Base-by-base conservation (phyloP, 768 basidiomycete genomes). In the Russula brevipes region DNA sequence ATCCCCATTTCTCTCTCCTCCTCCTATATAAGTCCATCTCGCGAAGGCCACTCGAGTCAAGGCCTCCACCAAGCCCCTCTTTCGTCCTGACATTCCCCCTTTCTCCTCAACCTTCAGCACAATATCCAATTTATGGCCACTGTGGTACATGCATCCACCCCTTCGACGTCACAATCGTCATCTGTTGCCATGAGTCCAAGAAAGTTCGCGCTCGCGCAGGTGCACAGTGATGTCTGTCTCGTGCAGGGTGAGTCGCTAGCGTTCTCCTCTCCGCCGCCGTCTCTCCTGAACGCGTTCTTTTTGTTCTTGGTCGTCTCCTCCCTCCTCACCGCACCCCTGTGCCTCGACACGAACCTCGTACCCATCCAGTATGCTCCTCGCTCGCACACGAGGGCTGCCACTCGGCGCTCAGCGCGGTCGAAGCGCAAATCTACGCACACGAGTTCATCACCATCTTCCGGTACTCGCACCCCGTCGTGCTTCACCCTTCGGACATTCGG, bases 381-480 rank as follows among this genome's bases (percentile, higher is more conserved):
- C 60, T 63, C 17, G 60, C 60, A 14, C 51, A 46, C 44, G 64
- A 61, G 38, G 62, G 68, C 36, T 62, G 70, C 59, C 63, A 60
- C 19, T 73, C 73, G 45, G 71, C 73, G n/a, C 72, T 74, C 55
- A 64, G 67, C 64, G 68, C 64, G 44, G 66, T 73, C 31, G 73
- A 74, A 69, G 72, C 72, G 30, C 61, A 66, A 46, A 69, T 76
- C 61, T 76, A 75, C 66, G 70, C 73, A 31, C 75, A 76, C 72
- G 75, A 76, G 57, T 76, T 76, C 71, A 74, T 73, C 71, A 76
- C 72, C 58, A 73, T 73, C 66, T 76, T 76, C 72, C 74, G 75
- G 55, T 76, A 72, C 68, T 75, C 75, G 45, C 74, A 76, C 63
- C 60, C 67, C 54, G 69, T 72, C 17, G 57, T 68, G 41, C 69